Evolutionary conservation across 805 yeast species (phyloP), one percentile per base, ranked within the genome.

Genomic region (Lipomyces sp.): DNA sequence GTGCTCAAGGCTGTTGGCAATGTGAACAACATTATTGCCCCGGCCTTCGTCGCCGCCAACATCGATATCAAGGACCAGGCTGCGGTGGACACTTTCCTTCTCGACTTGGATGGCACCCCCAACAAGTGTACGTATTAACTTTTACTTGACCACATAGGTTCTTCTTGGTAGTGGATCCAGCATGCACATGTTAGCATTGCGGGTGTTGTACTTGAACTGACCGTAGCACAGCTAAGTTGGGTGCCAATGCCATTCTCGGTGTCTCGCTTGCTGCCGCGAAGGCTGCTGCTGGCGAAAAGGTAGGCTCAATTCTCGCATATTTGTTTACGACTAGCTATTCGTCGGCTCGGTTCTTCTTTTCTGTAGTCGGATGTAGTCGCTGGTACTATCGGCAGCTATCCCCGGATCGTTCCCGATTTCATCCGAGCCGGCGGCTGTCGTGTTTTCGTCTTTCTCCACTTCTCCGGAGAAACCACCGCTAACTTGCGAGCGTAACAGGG

Each of bases 161-260:
- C 30, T 7, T 5, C 2, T 5, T 33, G 58, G 56, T 4, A 4
- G 11, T 35, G 18, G 35, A n/a, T 56, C 24, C 24, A 24, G 24
- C 24, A 24, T 24, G 24, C 24, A 24, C 24, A 24, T 24, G 48
- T 32, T 29, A 11, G 30, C 59, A 24, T 4, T 48, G 56, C 35
- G 57, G 60, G 63, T 15, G 42, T 64, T 48, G 60, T 64, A 61
- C 62, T 24, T 5, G 54, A 51, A 60, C 35, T 37, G 11, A 29
- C 64, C 48, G 18, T n/a, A 8, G 18, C 30, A 37, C 53, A 67
- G 71, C 72, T 80, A 94, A 93, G 86, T 86, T 94, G 77, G 99
- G 99, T 83, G 99, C 99, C 77, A 94, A 94, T 82, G 98, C 99
- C 80, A 88, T 94, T 80, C 87, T 94, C 76, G 99, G 99, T 87